These are phyloP conservation scores for Hemisphaericaspora lyxosophila DNA, from an alignment of 1,139 yeast genomes.

Conservation along the genomic window DNA sequence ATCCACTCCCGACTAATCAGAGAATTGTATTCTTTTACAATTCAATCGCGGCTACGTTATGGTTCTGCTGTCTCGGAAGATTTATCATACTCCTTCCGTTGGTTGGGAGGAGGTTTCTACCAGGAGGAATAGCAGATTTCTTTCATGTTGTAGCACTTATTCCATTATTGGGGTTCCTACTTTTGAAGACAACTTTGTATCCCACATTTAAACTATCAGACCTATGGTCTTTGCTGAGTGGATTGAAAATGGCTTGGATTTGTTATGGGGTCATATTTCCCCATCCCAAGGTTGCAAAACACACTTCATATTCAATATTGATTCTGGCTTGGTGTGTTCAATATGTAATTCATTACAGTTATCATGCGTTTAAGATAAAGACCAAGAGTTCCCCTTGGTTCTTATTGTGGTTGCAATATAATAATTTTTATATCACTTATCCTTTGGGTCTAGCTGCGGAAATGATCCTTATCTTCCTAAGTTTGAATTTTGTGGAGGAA, in stretches of 20 bases:
- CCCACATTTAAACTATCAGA: slow-evolving; percentile 14
- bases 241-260: slow-evolving; percentile 38
- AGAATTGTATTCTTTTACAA: slow-evolving; percentile 38
- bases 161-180: slow-evolving; percentile 30
- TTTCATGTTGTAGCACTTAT: slow-evolving; percentile 45
- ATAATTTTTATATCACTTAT: slow-evolving; percentile 41
- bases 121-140: slow-evolving; percentile 71
- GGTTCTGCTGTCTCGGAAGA: slow-evolving; percentile 53
- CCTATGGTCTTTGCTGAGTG: slow-evolving; percentile 32
- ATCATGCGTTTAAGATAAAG: slow-evolving; percentile 48
- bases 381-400: slow-evolving; percentile 36
- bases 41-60: slow-evolving; percentile 42
- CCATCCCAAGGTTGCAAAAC: slow-evolving; percentile 51
- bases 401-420: slow-evolving; percentile 40
- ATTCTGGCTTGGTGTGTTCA: slow-evolving; percentile 46
- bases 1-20: slow-evolving; percentile 35
- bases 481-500: slow-evolving; percentile 46
- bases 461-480: slow-evolving; percentile 51
- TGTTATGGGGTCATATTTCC: slow-evolving; percentile 48
- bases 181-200: slow-evolving; percentile 21
- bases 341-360: slow-evolving; percentile 43
- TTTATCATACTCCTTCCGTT: slow-evolving; percentile 55
- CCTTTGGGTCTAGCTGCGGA: slow-evolving; percentile 52
- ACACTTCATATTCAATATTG: slow-evolving; percentile 47
- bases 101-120: slow-evolving; percentile 60